Base-by-base conservation (phyloP, 768 basidiomycete genomes). In the Phylloporus scabripes region DNA sequence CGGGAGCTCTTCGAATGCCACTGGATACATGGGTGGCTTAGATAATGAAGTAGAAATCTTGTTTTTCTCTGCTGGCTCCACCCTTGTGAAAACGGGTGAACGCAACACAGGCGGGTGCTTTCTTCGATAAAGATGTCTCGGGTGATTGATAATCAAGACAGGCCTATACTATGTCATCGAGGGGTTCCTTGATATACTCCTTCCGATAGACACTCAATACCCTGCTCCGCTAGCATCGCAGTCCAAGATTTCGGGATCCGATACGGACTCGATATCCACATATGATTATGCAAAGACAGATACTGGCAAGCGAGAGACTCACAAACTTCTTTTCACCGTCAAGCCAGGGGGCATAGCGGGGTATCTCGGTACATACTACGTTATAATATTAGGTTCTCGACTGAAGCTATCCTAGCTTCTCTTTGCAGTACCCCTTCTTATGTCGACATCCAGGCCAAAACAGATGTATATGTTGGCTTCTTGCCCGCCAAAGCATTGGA, bases 301-400 rank as follows among this genome's bases (percentile, higher is more conserved):
- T 28, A 36, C 34, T 8, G 34, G 65, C 43, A 70, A 63, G 48
- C 60, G 65, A 5, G 69, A 72, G 29, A 64, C 60, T 42, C 77
- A 76, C 55, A 92, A 87, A 61, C 76, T 87, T 9, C 75, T 99
- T 20, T 99, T 96, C 66, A 94, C 92, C 1, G 91, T 95, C 20
- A 96, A 95, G 61, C 90, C 94, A 12, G 96, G 96, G 49, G 96
- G 96, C 0, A 96, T 99, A 52, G 96, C 95, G 9, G 96, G 96
- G 1, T 98, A 98, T 67, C 76, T 99, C 21, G 86, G 89, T 89
- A 56, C 52, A 75, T 32, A 2, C 21, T n/a, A 31, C 31, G 1
- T 43, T 9, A n/a, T 31, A 17, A 5, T n/a, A 7, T 39, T 12
- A n/a, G 5, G 21, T 39, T 42, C 39, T 38, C 34, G 28, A 49